phyloP scores from a whole-genome alignment of 495 filamentous ascomycete genomes.

The Choiromyces venosus region DNA sequence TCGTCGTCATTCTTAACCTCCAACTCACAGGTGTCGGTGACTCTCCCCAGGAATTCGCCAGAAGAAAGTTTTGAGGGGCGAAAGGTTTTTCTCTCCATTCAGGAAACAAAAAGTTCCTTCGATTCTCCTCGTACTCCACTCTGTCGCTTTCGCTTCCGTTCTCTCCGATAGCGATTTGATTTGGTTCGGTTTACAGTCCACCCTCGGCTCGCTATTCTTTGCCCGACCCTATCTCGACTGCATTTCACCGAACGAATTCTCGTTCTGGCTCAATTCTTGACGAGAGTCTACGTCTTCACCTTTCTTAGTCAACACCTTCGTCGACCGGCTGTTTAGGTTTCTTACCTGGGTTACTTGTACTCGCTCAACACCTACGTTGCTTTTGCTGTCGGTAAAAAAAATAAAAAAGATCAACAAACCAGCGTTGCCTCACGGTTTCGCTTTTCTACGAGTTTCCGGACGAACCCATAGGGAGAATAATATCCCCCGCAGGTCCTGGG shows the following conservation, averaged over 20 bases:
- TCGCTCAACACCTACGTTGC: not conserved
- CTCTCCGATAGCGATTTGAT: conserved; percentile 23
- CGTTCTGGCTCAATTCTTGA: conserved; percentile 33
- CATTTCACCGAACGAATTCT: conserved; percentile 30
- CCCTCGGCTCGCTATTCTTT: conserved; percentile 35
- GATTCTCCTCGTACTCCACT: not conserved
- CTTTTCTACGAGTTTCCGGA: conserved; percentile 24
- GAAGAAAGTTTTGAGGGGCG: conserved; percentile 11
- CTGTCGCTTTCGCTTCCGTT: not conserved
- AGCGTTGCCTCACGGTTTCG: conserved; percentile 11
- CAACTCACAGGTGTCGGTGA: conserved; percentile 26
- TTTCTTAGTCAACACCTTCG: not conserved
- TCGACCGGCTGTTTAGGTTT: not conserved
- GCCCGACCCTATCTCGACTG: conserved; percentile 26
- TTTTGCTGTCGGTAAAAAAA: not conserved
- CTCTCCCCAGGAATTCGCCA: conserved; percentile 16
- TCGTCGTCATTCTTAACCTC: conserved; percentile 33
- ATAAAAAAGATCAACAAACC: conserved; percentile 15
- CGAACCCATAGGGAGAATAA: conserved; percentile 4
- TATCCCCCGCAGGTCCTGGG: conserved; percentile 26
- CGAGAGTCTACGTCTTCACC: conserved; percentile 13
- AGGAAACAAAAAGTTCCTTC: conserved; percentile 18
- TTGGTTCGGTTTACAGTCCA: conserved; percentile 14
- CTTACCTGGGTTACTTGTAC: conserved; percentile 1
- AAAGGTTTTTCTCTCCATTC: conserved; percentile 9